Conservation (phyloP, 2,329 filamentous ascomycete genomes). For the Delphinella strobiligena region DNA sequence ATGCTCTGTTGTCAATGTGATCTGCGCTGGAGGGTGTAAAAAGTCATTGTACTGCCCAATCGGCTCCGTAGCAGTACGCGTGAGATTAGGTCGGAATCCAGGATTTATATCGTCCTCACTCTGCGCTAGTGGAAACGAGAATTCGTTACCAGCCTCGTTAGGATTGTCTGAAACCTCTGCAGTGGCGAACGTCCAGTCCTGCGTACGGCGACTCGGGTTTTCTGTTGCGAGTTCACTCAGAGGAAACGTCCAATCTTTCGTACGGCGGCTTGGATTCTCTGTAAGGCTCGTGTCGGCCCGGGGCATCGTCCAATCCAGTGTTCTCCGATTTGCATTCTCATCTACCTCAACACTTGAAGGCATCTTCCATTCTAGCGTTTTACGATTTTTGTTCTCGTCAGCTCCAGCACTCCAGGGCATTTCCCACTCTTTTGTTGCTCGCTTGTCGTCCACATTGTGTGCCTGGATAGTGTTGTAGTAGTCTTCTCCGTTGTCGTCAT, state of each 20-base stretch:
- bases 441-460: constrained; percentile 19
- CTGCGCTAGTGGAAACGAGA: constrained; percentile 7
- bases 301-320: constrained; percentile 37
- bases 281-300: constrained; percentile 3
- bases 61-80: constrained; percentile 30
- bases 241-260: constrained; percentile 45
- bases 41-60: constrained; percentile 26
- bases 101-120: constrained; percentile 17
- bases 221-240: constrained; percentile 22
- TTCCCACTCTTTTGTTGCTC: constrained; percentile 6
- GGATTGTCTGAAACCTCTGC: constrained; percentile 13
- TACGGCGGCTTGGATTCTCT: constrained; percentile 23
- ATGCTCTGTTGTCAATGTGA: constrained; percentile 7
- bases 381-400: constrained; percentile 20
- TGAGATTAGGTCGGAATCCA: constrained; percentile 27
- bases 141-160: constrained; percentile 12
- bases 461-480: constrained; percentile 20
- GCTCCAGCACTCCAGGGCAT: no score
- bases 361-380: constrained; percentile 16
- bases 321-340: constrained; percentile 26
- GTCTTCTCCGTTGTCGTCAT: constrained; percentile 29
- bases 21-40: constrained; percentile 14
- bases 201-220: constrained; percentile 29
- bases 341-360: constrained; percentile 13
- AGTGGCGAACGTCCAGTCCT: constrained; percentile 33